Percentiles rank a stretch among this genome's conserved stretches.
Evolutionary conservation across 805 yeast genomes (phyloP).

Genomic region (Yamadazyma philogaea): DNA sequence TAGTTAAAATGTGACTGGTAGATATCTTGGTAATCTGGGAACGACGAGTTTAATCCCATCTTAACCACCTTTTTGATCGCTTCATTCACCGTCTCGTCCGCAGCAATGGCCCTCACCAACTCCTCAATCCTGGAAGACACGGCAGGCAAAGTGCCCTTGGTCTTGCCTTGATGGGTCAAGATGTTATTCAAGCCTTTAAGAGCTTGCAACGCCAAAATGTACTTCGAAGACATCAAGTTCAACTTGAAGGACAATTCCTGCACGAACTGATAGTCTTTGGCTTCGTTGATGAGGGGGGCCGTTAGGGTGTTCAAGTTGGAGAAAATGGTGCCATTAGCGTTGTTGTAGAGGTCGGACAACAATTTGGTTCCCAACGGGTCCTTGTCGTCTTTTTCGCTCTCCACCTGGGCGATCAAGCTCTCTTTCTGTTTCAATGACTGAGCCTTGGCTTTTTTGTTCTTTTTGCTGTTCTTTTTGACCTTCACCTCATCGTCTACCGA

Average conservation of each 20-base stretch:
- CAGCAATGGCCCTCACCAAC: slow-evolving; percentile 27
- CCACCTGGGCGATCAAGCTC: slow-evolving; percentile 47
- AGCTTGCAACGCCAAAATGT: slow-evolving; percentile 45
- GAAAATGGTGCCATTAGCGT: slow-evolving; percentile 35
- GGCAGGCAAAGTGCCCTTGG: slow-evolving; percentile 15
- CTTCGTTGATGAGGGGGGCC: slow-evolving; percentile 42
- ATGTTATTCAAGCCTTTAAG: slow-evolving; percentile 41
- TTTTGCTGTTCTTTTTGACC: slow-evolving; percentile 37
- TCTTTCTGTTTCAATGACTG: slow-evolving; percentile 49
- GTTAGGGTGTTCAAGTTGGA: slow-evolving; percentile 41
- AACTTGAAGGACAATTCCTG: slow-evolving; percentile 44
- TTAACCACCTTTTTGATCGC: slow-evolving; percentile 44
- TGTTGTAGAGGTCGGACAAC: slow-evolving; percentile 23
- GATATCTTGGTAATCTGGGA: slow-evolving; percentile 24
- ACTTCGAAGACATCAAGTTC: slow-evolving; percentile 42
- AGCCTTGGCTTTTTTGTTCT: slow-evolving; percentile 55
- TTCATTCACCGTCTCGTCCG: slow-evolving; percentile 39
- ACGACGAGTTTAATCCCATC: slow-evolving; percentile 33
- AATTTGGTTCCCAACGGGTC: slow-evolving; percentile 60
- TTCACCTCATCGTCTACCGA: slow-evolving; percentile 15
- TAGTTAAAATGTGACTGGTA: slow-evolving; percentile 2
- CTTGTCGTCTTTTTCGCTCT: slow-evolving; percentile 45
- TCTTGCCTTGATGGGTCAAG: slow-evolving; percentile 22
- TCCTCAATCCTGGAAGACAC: slow-evolving; percentile 31
- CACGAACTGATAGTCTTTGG: slow-evolving; percentile 34